phyloP scores from a whole-genome alignment of 257 asterid genomes.

The Scutellaria galericulata region DNA sequence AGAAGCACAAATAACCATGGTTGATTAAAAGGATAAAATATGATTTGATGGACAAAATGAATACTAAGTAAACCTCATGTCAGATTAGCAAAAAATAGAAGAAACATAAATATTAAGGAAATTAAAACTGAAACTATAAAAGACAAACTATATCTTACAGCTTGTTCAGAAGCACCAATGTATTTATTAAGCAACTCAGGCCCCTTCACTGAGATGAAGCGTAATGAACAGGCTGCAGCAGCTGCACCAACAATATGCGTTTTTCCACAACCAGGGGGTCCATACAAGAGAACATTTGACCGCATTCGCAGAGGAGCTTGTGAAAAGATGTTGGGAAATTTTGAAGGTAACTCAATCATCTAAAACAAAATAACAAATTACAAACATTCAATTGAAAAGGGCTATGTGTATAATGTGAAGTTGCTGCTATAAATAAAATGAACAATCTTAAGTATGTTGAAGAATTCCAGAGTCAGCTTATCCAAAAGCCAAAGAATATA shows the following conservation, averaged over 20 bases:
- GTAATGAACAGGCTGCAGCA: slow-evolving; percentile 94
- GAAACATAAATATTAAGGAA: slow-evolving; percentile 5
- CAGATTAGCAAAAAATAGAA: not conserved
- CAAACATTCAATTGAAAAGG: slow-evolving; percentile 6
- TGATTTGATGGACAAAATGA: not conserved
- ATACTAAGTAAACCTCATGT: not conserved
- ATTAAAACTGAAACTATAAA: slow-evolving; percentile 15
- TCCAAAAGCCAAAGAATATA: slow-evolving; percentile 11
- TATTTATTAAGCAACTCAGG: slow-evolving; percentile 96
- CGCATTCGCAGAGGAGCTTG: slow-evolving; percentile 95
- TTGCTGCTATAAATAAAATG: not conserved
- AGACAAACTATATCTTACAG: slow-evolving; percentile 58
- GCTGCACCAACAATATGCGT: slow-evolving; percentile 98
- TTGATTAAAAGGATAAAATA: not conserved
- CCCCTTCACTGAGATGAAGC: slow-evolving; percentile 96
- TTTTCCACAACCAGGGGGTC: slow-evolving; percentile 99
- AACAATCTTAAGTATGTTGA: not conserved
- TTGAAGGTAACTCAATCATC: slow-evolving; percentile 98
- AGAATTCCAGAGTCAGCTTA: slow-evolving; percentile 17
- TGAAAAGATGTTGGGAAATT: slow-evolving; percentile 77
- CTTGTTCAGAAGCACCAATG: slow-evolving; percentile 99
- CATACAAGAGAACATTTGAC: slow-evolving; percentile 93
- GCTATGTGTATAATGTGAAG: not conserved
- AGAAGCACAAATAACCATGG: not conserved
- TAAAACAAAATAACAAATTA: slow-evolving; percentile 36